Evolutionary conservation across 768 basidiomycete species (phyloP).

Genomic region (Boletus subparvulus): DNA sequence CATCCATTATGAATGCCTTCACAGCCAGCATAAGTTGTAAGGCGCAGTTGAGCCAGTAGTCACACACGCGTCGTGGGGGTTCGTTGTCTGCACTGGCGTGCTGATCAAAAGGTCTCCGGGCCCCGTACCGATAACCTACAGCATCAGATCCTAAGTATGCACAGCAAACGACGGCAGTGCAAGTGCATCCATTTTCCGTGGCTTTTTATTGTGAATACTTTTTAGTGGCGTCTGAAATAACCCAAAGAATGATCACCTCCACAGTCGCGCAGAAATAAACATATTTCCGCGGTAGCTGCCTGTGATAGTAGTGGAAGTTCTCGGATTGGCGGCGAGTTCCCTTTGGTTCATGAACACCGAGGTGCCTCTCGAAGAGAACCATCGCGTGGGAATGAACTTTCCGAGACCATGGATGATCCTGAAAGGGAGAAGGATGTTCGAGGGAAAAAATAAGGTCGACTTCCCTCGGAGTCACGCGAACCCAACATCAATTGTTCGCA

Average conservation of each 20-base stretch:
- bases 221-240: not conserved
- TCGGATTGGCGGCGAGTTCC: not conserved
- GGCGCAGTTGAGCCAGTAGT: not conserved
- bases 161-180: not conserved
- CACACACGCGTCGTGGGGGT: not conserved
- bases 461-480: not conserved
- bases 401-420: not conserved
- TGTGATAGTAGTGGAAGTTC: not conserved
- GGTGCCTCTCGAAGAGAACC: not conserved
- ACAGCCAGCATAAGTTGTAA: not conserved
- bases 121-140: not conserved
- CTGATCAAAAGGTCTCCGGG: not conserved
- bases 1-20: not conserved
- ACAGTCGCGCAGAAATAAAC: not conserved
- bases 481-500: not conserved
- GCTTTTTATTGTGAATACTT: not conserved
- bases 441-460: not conserved
- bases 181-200: not conserved
- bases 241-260: not conserved
- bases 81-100: not conserved
- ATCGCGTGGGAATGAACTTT: not conserved
- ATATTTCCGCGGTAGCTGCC: not conserved
- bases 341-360: not conserved
- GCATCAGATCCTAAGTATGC: not conserved
- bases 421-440: not conserved